phyloP scores from a whole-genome alignment of 345 rosid genomes.

The Stellera chamaejasme region DNA sequence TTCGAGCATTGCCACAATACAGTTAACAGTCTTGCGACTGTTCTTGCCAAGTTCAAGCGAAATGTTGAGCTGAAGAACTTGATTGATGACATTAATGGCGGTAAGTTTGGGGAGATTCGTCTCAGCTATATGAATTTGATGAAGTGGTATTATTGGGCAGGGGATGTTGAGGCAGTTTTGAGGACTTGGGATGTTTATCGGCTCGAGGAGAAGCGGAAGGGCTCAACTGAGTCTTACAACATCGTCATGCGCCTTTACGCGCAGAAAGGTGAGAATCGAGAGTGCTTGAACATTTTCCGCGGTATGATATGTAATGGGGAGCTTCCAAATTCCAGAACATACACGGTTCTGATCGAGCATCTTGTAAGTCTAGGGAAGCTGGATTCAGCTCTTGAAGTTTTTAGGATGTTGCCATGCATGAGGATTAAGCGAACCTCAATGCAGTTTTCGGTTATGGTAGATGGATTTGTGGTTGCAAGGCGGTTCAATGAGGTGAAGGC shows the following conservation, averaged over 20 bases:
- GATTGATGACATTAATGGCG: conserved; percentile 34
- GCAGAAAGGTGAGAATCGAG: conserved; percentile 26
- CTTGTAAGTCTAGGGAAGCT: conserved; percentile 43
- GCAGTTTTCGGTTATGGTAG: conserved; percentile 50
- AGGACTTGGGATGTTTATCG: conserved; percentile 50
- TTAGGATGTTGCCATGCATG: conserved; percentile 56
- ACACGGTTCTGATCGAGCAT: conserved; percentile 70
- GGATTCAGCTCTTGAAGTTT: conserved; percentile 60
- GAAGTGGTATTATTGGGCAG: conserved; percentile 50
- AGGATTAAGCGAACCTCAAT: conserved; percentile 67
- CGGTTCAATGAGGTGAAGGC: conserved; percentile 44
- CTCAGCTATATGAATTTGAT: conserved; percentile 68
- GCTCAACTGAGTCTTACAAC: conserved; percentile 58
- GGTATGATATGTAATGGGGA: conserved; percentile 59
- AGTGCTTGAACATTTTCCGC: conserved; percentile 47
- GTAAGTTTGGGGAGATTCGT: conserved; percentile 33
- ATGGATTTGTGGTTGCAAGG: conserved; percentile 37
- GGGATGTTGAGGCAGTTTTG: conserved; percentile 51
- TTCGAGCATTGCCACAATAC: conserved; percentile 42
- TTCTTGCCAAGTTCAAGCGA: conserved; percentile 54
- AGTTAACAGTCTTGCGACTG: conserved; percentile 56
- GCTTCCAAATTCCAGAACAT: conserved; percentile 80
- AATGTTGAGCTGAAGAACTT: conserved; percentile 41
- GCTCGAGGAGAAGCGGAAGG: conserved; percentile 30
- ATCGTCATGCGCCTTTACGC: conserved; percentile 49